These are phyloP conservation scores for Peronospora farinosa DNA, from an alignment of 352 stramenopile genomes.

Conservation along the genomic window DNA sequence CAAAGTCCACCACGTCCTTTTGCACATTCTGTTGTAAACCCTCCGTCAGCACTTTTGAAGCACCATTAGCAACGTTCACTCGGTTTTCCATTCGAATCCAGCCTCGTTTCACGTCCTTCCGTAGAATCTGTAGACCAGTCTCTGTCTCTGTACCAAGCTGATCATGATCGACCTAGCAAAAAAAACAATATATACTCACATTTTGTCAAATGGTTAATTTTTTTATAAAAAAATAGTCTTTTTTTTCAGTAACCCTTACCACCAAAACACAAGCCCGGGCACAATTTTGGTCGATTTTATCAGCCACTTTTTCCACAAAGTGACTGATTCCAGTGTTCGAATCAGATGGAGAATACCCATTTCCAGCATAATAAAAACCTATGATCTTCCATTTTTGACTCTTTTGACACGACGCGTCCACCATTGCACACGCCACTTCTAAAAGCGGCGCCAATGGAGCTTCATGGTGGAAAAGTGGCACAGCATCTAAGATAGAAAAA, in stretches of 20 bases:
- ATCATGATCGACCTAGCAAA: constrained; percentile 37
- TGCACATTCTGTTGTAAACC: constrained; percentile 47
- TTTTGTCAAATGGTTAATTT: neutral
- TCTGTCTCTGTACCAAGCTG: constrained; percentile 54
- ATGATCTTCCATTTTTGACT: constrained; percentile 49
- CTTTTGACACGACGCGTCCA: constrained; percentile 47
- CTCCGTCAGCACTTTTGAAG: constrained; percentile 34
- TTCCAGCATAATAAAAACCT: constrained; percentile 55
- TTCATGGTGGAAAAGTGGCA: constrained; percentile 79
- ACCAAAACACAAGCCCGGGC: constrained; percentile 64
- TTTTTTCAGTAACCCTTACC: constrained; percentile 15
- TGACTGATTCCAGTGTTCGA: constrained; percentile 34
- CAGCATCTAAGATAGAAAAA: constrained; percentile 49
- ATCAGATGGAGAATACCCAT: constrained; percentile 28
- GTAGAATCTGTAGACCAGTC: constrained; percentile 51
- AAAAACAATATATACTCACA: neutral
- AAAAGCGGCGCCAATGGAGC: constrained; percentile 54
- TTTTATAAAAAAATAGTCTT: neutral
- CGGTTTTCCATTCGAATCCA: constrained; percentile 65
- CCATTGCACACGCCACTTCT: constrained; percentile 62
- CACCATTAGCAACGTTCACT: constrained; percentile 43
- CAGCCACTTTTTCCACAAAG: constrained; percentile 59
- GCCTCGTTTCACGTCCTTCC: constrained; percentile 78
- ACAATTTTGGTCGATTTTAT: constrained; percentile 61
- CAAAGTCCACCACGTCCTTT: constrained; percentile 56